phyloP scores from a whole-genome alignment of 345 rosid genomes.

The Euphorbia peplus region DNA sequence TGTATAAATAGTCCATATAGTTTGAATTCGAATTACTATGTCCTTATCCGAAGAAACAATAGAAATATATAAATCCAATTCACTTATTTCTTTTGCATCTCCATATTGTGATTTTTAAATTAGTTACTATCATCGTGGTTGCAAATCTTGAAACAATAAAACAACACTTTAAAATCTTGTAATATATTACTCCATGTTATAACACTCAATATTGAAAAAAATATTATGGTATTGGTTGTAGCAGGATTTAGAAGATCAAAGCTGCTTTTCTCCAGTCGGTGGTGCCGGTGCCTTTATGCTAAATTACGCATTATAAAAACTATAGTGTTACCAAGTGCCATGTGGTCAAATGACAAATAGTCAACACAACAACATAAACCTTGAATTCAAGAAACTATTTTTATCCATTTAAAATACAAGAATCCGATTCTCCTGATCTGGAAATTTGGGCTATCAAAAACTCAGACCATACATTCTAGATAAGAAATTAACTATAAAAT shows the following conservation, averaged over 20 bases:
- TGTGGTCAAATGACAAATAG: not conserved
- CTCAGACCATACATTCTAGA: slow-evolving; percentile 19
- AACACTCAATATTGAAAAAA: not conserved
- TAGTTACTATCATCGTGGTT: not conserved
- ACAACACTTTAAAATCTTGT: too few species aligned
- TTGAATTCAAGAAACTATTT: not conserved
- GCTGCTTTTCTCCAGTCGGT: slow-evolving; percentile 7
- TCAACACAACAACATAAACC: not conserved
- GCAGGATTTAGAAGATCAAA: not conserved
- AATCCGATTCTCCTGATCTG: slow-evolving; percentile 23
- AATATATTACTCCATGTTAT: too few species aligned
- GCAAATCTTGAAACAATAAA: too few species aligned
- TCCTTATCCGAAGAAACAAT: too few species aligned
- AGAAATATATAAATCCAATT: too few species aligned
- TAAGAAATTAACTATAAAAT: too few species aligned
- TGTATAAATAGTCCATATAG: too few species aligned
- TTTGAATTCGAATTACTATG: too few species aligned
- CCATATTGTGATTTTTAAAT: not conserved
- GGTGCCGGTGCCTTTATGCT: slow-evolving; percentile 9
- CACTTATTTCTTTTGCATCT: too few species aligned
- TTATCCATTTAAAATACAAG: slow-evolving; percentile 8
- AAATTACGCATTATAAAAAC: not conserved
- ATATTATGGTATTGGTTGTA: not conserved
- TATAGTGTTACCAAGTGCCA: too few species aligned
- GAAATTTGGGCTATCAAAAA: not conserved